These are phyloP conservation scores for Glycine soja DNA, from an alignment of 306 rosid species.

Conservation along the genomic window DNA sequence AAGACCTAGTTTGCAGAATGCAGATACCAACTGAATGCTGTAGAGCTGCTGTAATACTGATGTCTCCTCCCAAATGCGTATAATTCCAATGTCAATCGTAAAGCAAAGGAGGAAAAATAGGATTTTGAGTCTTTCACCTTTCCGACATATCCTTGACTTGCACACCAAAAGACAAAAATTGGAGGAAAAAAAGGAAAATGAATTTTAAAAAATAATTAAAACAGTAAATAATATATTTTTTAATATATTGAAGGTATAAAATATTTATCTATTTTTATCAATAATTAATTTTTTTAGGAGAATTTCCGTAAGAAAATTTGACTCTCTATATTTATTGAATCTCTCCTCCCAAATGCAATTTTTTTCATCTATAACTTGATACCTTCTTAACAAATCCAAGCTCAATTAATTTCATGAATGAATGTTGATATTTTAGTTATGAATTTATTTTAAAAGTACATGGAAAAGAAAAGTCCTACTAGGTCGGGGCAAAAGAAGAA, in stretches of 20 bases:
- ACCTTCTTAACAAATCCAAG: too few species aligned
- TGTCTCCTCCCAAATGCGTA: not conserved
- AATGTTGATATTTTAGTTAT: not conserved
- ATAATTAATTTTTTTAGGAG: too few species aligned
- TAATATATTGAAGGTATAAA: too few species aligned
- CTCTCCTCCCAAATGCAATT: too few species aligned
- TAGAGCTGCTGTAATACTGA: not conserved
- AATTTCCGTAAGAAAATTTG: too few species aligned
- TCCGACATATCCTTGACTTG: slow-evolving; percentile 28
- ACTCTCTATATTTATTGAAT: too few species aligned
- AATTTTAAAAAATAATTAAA: not conserved
- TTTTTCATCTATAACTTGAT: too few species aligned
- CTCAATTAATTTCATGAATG: too few species aligned
- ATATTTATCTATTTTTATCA: too few species aligned
- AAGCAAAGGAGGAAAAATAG: not conserved
- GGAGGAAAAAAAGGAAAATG: not conserved
- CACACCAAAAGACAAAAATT: not conserved
- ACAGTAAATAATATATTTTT: not conserved
- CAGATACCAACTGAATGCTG: not conserved
- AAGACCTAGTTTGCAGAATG: not conserved
- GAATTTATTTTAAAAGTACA: not conserved
- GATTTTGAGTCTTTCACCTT: slow-evolving; percentile 36
- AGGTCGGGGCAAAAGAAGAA: slow-evolving; percentile 8
- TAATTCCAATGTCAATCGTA: slow-evolving; percentile 3
- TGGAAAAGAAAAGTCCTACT: slow-evolving; percentile 9